Evolutionary conservation across 805 yeast species (phyloP).

Genomic region (Schizosaccharomyces octosporus): DNA sequence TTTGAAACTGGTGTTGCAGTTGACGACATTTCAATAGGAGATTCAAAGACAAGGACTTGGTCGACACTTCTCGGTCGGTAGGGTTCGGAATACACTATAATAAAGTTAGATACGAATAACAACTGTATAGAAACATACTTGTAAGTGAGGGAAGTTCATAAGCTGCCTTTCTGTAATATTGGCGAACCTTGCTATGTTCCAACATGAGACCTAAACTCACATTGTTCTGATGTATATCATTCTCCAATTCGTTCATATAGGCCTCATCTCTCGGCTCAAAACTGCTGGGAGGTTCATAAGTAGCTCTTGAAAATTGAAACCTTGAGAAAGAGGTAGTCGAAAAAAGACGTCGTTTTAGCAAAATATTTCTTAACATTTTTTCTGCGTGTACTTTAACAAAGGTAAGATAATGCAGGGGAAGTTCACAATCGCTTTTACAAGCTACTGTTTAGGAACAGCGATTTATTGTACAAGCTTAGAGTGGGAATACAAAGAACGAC

Average conservation of each 20-base stretch:
- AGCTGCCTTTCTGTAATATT: constrained; percentile 62
- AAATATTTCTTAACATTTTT: too few relatives aligned
- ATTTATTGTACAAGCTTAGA: too few relatives aligned
- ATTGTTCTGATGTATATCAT: neutral
- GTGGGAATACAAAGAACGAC: too few relatives aligned
- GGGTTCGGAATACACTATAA: neutral
- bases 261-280: neutral
- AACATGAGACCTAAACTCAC: neutral
- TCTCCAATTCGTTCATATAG: neutral
- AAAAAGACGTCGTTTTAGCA: too few relatives aligned
- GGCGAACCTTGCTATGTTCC: constrained; percentile 23
- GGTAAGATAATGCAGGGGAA: too few relatives aligned
- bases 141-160: constrained; percentile 73
- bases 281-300: too few relatives aligned
- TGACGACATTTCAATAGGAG: neutral
- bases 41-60: neutral
- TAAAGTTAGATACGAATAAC: neutral
- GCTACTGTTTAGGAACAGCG: too few relatives aligned
- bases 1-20: neutral
- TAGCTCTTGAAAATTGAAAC: too few relatives aligned
- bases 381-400: too few relatives aligned
- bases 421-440: too few relatives aligned
- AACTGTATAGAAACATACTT: constrained; percentile 16
- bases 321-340: too few relatives aligned
- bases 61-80: neutral